Conservation (phyloP, 2,329 filamentous ascomycete species). For the Trichoderma sp. region DNA sequence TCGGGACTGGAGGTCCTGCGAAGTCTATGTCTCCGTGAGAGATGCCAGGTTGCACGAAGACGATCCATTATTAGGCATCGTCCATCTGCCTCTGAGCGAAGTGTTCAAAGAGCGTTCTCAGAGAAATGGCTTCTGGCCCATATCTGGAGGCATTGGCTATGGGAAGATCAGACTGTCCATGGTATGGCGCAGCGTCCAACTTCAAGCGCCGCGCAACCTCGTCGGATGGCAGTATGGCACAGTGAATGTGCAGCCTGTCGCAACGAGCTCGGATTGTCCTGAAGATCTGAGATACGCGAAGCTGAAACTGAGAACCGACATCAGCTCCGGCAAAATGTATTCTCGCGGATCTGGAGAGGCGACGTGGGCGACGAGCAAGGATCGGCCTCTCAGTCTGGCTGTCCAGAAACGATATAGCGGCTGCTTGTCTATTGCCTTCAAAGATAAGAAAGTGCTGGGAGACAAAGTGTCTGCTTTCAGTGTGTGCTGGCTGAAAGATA, state of each 20-base stretch:
- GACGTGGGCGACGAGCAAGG: constrained; percentile 53
- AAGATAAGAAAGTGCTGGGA: constrained; percentile 34
- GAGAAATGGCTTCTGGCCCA: constrained; percentile 62
- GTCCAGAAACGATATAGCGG: constrained; percentile 57
- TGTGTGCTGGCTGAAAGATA: constrained; percentile 67
- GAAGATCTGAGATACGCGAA: constrained; percentile 45
- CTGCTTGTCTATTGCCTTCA: constrained; percentile 56
- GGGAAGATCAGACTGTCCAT: constrained; percentile 67
- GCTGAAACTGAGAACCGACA: constrained; percentile 57
- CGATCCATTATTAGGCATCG: constrained; percentile 66
- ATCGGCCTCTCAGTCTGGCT: constrained; percentile 45
- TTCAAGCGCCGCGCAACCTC: constrained; percentile 56
- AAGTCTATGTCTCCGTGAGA: constrained; percentile 65
- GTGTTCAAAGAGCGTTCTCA: constrained; percentile 63
- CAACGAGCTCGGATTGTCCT: constrained; percentile 44
- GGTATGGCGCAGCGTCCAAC: constrained; percentile 67
- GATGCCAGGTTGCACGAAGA: constrained; percentile 68
- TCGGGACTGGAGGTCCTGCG: constrained; percentile 63
- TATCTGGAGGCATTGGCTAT: constrained; percentile 70
- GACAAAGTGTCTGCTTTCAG: constrained; percentile 50
- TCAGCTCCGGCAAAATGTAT: constrained; percentile 59
- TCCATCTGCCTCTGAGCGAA: constrained; percentile 63
- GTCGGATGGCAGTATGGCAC: constrained; percentile 73
- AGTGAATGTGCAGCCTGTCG: constrained; percentile 57
- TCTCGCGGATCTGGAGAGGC: constrained; percentile 39